Evolutionary conservation across 2,329 filamentous ascomycete genomes (phyloP), one percentile per base, ranked within the genome.

Genomic region (Chalaropsis ovoidea): DNA sequence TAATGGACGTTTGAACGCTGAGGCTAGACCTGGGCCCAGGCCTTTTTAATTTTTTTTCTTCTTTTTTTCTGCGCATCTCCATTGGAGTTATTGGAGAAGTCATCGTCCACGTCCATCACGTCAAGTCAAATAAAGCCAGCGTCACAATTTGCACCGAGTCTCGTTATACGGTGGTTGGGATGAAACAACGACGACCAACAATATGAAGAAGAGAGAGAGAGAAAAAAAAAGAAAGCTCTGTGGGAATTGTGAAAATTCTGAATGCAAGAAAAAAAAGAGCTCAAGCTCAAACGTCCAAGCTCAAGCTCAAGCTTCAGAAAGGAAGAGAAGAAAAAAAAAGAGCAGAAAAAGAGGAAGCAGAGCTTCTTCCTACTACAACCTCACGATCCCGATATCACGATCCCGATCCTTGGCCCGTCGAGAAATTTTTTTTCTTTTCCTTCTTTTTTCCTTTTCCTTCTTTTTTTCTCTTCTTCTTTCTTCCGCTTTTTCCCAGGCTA

Each of bases 221-320:
- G 31, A 31, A 31, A 17, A 35, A n/a, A 56, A 8, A 56, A 6
- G 24, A 56, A 56, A 24, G n/a, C n/a, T n/a, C n/a, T n/a, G n/a
- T n/a, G n/a, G n/a, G n/a, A n/a, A n/a, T n/a, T n/a, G n/a, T n/a
- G n/a, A n/a, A n/a, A n/a, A n/a, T n/a, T n/a, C n/a, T n/a, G n/a
- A n/a, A n/a, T n/a, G n/a, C n/a, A 19, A 52, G 52, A 56, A 27
- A 35, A 43, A 43, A 43, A 43, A 43, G 17, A 43, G 42, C 42
- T 43, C 42, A 43, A 43, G 42, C 42, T n/a, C 42, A 47, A 19
- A 11, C 45, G 45, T 49, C 45, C 19, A 19, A 41, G 47, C 47
- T 56, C 62, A 39, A 35, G 35, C 56, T 64, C 47, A 41, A 58
- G 62, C 62, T 64, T 42, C 35, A 42, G 49, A 41, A 58, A 58